phyloP scores from a whole-genome alignment of 1,284 basidiomycete genomes.

The Bondarzewia mesenterica region DNA sequence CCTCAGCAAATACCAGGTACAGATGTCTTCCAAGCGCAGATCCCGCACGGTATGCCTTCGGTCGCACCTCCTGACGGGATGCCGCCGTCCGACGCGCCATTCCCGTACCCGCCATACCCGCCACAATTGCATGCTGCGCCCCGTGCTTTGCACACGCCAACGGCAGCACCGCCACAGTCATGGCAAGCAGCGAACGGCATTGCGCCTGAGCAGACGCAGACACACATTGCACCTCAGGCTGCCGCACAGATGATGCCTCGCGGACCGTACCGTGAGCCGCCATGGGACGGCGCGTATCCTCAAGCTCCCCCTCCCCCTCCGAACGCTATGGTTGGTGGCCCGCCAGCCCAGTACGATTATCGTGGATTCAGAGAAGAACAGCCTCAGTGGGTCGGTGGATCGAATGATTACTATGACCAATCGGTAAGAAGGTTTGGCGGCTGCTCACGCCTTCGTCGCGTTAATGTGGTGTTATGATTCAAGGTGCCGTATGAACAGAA shows the following conservation, averaged over 20 bases:
- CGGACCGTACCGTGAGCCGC: constrained; percentile 35
- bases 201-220: constrained; percentile 56
- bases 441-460: background rate
- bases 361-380: constrained; percentile 31
- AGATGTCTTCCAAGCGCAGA: constrained; percentile 8
- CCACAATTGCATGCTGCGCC: constrained; percentile 31
- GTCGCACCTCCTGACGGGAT: constrained; percentile 20
- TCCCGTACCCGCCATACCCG: constrained; percentile 40
- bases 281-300: constrained; percentile 36
- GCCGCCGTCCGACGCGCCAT: constrained; percentile 24
- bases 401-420: constrained; percentile 52
- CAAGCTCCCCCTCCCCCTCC: constrained; percentile 33
- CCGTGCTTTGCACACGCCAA: constrained; percentile 37
- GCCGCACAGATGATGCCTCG: constrained; percentile 32
- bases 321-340: constrained; percentile 33
- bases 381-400: constrained; percentile 35
- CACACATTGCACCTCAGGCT: constrained; percentile 28
- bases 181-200: constrained; percentile 57
- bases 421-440: constrained; percentile 24
- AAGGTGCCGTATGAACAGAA: constrained; percentile 27
- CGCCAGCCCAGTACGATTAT: constrained; percentile 42
- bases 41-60: constrained; percentile 16
- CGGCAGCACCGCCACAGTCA: constrained; percentile 42
- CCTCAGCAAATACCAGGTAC: constrained; percentile 8
- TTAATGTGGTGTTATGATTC: background rate